Percentiles rank a stretch among this genome's conserved stretches.
Conservation (phyloP, 2,329 filamentous ascomycete species). For the Trichoderma gracile region DNA sequence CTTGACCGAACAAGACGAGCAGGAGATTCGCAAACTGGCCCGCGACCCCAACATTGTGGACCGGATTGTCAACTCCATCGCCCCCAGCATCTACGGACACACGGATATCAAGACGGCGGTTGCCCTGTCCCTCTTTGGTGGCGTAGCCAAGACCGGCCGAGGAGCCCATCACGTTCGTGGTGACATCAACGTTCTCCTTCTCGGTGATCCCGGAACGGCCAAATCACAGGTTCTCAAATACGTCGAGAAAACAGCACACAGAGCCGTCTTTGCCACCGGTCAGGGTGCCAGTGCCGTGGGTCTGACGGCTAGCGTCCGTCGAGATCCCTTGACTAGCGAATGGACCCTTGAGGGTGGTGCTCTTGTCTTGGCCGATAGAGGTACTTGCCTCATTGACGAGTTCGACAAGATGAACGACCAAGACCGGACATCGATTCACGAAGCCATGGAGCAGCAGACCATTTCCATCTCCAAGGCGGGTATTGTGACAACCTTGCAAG, state of each 20-base stretch:
- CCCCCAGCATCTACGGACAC: slow-evolving; percentile 96
- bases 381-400: slow-evolving; percentile 95
- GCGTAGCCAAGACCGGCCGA: slow-evolving; percentile 86
- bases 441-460: slow-evolving; percentile 99
- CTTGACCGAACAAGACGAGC: slow-evolving; percentile 92
- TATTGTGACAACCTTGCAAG: slow-evolving; percentile 95
- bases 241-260: slow-evolving; percentile 93
- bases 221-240: slow-evolving; percentile 98
- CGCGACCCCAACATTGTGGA: slow-evolving; percentile 90
- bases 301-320: slow-evolving; percentile 93
- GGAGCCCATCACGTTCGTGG: slow-evolving; percentile 90
- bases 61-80: slow-evolving; percentile 89
- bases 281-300: slow-evolving; percentile 96
- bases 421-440: slow-evolving; percentile 96
- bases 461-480: slow-evolving; percentile 99
- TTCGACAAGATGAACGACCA: slow-evolving; percentile 99
- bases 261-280: slow-evolving; percentile 95
- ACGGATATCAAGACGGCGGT: slow-evolving; percentile 96
- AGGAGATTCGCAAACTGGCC: slow-evolving; percentile 81
- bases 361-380: slow-evolving; percentile 89
- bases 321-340: slow-evolving; percentile 91
- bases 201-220: slow-evolving; percentile 95
- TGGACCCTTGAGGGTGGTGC: slow-evolving; percentile 98
- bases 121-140: slow-evolving; percentile 89
- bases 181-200: slow-evolving; percentile 94